phyloP scores from a whole-genome alignment of 1,284 basidiomycete species.

The Vanrija humicola region DNA sequence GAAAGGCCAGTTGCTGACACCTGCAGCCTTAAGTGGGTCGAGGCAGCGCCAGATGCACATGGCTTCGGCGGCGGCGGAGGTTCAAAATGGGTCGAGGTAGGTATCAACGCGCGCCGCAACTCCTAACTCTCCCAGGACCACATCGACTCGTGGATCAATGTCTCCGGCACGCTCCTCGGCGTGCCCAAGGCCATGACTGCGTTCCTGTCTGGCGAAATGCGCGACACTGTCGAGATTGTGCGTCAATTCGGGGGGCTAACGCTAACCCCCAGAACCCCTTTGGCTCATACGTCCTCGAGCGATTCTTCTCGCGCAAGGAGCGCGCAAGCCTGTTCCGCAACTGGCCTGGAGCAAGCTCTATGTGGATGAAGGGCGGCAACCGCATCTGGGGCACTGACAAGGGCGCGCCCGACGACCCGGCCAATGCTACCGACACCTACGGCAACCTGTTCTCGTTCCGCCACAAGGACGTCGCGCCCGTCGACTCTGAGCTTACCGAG shows the following conservation, averaged over 20 bases:
- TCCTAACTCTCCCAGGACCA: conserved; percentile 55
- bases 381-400: conserved; percentile 77
- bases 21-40: conserved; percentile 89
- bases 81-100: conserved; percentile 82
- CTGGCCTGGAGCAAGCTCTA: conserved; percentile 90
- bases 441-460: conserved; percentile 83
- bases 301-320: conserved; percentile 85
- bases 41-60: conserved; percentile 58
- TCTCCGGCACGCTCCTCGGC: conserved; percentile 80
- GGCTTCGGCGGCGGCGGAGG: conserved; percentile 75
- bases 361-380: conserved; percentile 92
- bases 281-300: conserved; percentile 56
- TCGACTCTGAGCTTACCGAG: conserved; percentile 42
- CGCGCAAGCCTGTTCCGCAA: conserved; percentile 85
- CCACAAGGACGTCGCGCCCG: conserved; percentile 27
- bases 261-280: conserved; percentile 50
- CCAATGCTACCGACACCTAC: conserved; percentile 63
- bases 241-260: conserved; percentile 10
- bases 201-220: conserved; percentile 90
- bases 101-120: conserved; percentile 13
- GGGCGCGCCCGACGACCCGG: conserved; percentile 61
- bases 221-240: conserved; percentile 77
- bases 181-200: conserved; percentile 90
- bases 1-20: conserved; percentile 1
- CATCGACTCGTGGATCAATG: conserved; percentile 73